phyloP scores from a whole-genome alignment of 2,329 filamentous ascomycete species.

The Hypocrella siamensis region DNA sequence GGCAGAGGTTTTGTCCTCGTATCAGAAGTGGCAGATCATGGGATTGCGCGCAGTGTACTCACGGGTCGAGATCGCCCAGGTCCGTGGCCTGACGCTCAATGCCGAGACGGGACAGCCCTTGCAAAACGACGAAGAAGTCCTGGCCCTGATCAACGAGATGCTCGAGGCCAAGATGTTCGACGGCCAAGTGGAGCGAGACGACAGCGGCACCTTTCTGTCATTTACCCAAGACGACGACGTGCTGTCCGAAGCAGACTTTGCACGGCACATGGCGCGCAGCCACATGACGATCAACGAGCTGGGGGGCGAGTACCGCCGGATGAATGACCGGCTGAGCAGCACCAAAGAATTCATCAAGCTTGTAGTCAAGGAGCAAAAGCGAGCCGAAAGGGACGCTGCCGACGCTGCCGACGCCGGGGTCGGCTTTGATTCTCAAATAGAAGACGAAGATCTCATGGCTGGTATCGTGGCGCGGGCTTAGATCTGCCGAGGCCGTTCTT shows the following conservation, averaged over 20 bases:
- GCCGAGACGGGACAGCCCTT: constrained; percentile 34
- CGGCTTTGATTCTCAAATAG: constrained; percentile 31
- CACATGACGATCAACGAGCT: constrained; percentile 28
- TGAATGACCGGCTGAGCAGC: constrained; percentile 36
- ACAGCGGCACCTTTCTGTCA: constrained; percentile 28
- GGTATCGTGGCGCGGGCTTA: constrained; percentile 17
- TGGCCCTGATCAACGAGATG: constrained; percentile 36
- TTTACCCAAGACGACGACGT: constrained; percentile 28
- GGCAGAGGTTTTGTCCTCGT: constrained; percentile 50
- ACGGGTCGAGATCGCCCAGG: constrained; percentile 37
- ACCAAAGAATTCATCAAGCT: constrained; percentile 40
- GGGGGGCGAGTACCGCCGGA: constrained; percentile 30
- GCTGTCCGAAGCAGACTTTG: constrained; percentile 35
- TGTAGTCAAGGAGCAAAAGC: constrained; percentile 28
- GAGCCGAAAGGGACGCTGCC: constrained; percentile 25
- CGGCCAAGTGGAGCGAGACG: constrained; percentile 32
- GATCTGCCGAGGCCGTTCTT: not conserved
- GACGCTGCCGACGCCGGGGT: constrained; percentile 15
- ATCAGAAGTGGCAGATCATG: constrained; percentile 61
- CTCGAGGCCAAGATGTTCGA: constrained; percentile 35
- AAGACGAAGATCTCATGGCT: constrained; percentile 48
- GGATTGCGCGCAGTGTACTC: constrained; percentile 58
- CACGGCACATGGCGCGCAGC: constrained; percentile 25
- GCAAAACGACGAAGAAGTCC: constrained; percentile 24
- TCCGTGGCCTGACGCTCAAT: constrained; percentile 34